phyloP scores from a whole-genome alignment of 768 basidiomycete genomes.

The Albatrellus ellisii region DNA sequence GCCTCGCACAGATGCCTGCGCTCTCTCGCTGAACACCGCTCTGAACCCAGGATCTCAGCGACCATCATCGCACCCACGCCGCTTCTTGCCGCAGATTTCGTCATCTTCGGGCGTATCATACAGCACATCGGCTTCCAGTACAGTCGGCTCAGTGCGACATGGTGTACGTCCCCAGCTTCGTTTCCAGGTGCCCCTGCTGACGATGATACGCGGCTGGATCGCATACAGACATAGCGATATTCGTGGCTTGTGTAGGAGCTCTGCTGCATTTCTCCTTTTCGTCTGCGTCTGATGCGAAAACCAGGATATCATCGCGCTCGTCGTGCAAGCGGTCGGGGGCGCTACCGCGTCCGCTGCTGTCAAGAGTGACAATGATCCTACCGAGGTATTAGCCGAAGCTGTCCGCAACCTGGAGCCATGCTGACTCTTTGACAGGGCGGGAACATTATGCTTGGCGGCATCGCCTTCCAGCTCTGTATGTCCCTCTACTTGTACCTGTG shows the following conservation, averaged over 20 bases:
- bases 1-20: too few species aligned
- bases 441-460: constrained; percentile 20
- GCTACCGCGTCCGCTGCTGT: constrained; percentile 4
- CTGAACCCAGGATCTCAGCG: not conserved
- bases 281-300: not conserved
- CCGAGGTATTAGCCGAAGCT: constrained; percentile 1
- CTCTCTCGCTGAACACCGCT: not conserved
- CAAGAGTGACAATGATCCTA: not conserved
- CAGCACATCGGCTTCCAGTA: constrained; percentile 7
- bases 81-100: constrained; percentile 12
- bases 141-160: constrained; percentile 8
- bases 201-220: not conserved
- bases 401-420: not conserved
- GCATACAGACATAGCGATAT: constrained; percentile 7
- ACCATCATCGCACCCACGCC: constrained; percentile 11
- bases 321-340: constrained; percentile 5
- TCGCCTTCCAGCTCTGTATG: constrained; percentile 18
- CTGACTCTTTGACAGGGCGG: constrained; percentile 12
- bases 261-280: not conserved
- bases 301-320: constrained; percentile 9
- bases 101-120: constrained; percentile 11
- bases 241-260: constrained; percentile 9
- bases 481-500: not conserved
- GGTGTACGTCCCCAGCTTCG: constrained; percentile 4
- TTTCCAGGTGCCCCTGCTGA: not conserved